phyloP scores from a whole-genome alignment of 2,329 filamentous ascomycete species.

The Phyllachora maydis region DNA sequence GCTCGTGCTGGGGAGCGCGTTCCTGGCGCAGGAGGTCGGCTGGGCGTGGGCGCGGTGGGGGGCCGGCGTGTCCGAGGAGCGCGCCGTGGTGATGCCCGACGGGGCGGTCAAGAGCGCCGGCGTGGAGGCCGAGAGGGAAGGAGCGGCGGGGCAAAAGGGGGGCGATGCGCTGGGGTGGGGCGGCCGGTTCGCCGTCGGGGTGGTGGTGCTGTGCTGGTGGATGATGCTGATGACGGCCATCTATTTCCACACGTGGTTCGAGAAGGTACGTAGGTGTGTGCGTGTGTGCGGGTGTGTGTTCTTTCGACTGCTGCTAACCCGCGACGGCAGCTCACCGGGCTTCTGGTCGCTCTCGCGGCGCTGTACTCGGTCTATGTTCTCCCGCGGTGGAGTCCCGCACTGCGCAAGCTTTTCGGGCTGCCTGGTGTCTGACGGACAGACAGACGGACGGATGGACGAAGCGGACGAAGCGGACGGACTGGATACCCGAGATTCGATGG shows the following conservation, averaged over 20 bases:
- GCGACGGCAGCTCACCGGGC: slow-evolving; percentile 28
- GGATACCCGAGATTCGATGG: too few relatives aligned
- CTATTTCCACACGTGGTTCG: slow-evolving; percentile 97
- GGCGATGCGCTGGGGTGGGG: slow-evolving; percentile 19
- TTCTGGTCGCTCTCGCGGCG: slow-evolving; percentile 22
- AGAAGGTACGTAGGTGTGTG: slow-evolving; percentile 45
- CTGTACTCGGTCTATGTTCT: slow-evolving; percentile 30
- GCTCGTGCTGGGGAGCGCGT: slow-evolving; percentile 64
- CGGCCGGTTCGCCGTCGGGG: slow-evolving; percentile 33
- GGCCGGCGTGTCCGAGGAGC: slow-evolving; percentile 28
- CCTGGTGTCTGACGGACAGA: slow-evolving; percentile 32
- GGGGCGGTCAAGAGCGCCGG: slow-evolving; percentile 41
- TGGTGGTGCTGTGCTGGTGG: slow-evolving; percentile 63
- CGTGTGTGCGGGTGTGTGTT: background rate
- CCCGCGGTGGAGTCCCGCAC: slow-evolving; percentile 24
- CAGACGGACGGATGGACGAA: too few relatives aligned
- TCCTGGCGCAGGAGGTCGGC: slow-evolving; percentile 60
- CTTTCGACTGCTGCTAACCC: too few relatives aligned
- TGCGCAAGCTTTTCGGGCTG: slow-evolving; percentile 24
- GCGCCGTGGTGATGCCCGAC: slow-evolving; percentile 43
- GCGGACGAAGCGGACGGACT: too few relatives aligned
- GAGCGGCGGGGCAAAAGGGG: slow-evolving; percentile 7
- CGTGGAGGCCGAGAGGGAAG: slow-evolving; percentile 18
- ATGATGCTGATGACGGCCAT: slow-evolving; percentile 98
- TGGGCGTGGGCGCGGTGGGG: slow-evolving; percentile 30